Evolutionary conservation across 1,284 basidiomycete genomes (phyloP).

Genomic region (Pyrrhoderma noxium): DNA sequence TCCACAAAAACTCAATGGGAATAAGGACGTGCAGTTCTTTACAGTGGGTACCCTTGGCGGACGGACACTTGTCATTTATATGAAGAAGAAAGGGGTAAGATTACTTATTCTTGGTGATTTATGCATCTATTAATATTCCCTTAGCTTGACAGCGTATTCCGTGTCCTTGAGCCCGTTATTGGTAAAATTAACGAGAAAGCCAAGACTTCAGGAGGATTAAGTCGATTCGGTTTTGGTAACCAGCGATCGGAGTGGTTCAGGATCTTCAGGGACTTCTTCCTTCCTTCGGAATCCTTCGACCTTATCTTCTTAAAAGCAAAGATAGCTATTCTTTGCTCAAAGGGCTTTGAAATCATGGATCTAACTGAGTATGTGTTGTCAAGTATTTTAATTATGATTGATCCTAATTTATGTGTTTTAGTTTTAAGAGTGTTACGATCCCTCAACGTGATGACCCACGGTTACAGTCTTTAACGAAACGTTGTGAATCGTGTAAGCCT

Average conservation of each 20-base stretch:
- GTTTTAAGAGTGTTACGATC: slow-evolving; percentile 85
- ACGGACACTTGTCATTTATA: slow-evolving; percentile 87
- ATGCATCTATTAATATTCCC: slow-evolving; percentile 14
- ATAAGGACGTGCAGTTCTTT: slow-evolving; percentile 91
- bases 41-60: slow-evolving; percentile 81
- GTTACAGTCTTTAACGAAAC: slow-evolving; percentile 65
- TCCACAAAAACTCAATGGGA: slow-evolving; percentile 84
- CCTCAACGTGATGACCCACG: slow-evolving; percentile 72
- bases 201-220: slow-evolving; percentile 58
- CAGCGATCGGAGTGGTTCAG: slow-evolving; percentile 89
- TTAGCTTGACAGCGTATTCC: slow-evolving; percentile 83
- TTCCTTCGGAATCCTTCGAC: slow-evolving; percentile 83
- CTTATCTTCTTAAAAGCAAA: slow-evolving; percentile 88
- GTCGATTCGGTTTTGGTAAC: slow-evolving; percentile 69
- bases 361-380: slow-evolving; percentile 63
- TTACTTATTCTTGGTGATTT: background rate
- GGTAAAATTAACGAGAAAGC: slow-evolving; percentile 76
- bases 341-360: slow-evolving; percentile 98
- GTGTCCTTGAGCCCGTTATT: slow-evolving; percentile 86
- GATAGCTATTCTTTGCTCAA: slow-evolving; percentile 86
- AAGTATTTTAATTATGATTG: slow-evolving; percentile 1
- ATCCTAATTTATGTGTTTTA: slow-evolving; percentile 26
- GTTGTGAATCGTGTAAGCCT: slow-evolving; percentile 77
- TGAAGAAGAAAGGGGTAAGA: slow-evolving; percentile 89
- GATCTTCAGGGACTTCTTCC: slow-evolving; percentile 85